A percentile compares a stretch with the other conserved stretches of the same genome.
Evolutionary conservation across 306 rosid species (phyloP).

Genomic region (peach (Prunus persica)): Prunus_persica_NCBIv2 NC_034009.1:3634001-3634500

Average conservation of each 20-base stretch:
- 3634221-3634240: slow-evolving; percentile 83
- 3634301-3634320: slow-evolving; percentile 31
- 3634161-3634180: slow-evolving; percentile 76
- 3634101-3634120: slow-evolving; percentile 63
- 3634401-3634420: slow-evolving; percentile 16
- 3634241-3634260: slow-evolving; percentile 91
- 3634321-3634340: slow-evolving; percentile 26
- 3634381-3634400: slow-evolving; percentile 15
- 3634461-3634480: slow-evolving; percentile 27
- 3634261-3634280: slow-evolving; percentile 92
- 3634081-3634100: slow-evolving; percentile 9
- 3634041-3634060: neutral
- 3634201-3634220: slow-evolving; percentile 54
- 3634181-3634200: slow-evolving; percentile 95
- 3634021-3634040: neutral
- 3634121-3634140: slow-evolving; percentile 84
- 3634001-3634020: neutral
- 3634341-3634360: slow-evolving; percentile 9
- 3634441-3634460: slow-evolving; percentile 20
- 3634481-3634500: slow-evolving; percentile 2
- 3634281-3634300: slow-evolving; percentile 65
- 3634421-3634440: slow-evolving; percentile 8
- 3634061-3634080: neutral
- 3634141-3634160: slow-evolving; percentile 60
- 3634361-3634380: slow-evolving; percentile 12